These are phyloP conservation scores for Ramaria sp. DNA, from an alignment of 768 basidiomycete genomes.

Conservation along the genomic window DNA sequence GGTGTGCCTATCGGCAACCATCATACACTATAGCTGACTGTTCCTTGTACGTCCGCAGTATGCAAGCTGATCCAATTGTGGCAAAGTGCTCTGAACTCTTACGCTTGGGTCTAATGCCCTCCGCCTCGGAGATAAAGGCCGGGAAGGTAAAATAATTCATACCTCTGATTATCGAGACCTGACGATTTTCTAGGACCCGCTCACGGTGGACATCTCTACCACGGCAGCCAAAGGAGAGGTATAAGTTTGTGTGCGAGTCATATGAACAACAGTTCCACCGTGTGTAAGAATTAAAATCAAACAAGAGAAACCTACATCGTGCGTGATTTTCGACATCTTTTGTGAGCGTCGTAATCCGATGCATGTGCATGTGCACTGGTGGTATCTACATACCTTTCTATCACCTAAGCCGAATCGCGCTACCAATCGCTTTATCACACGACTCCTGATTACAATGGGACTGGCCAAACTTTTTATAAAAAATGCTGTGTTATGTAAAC, in stretches of 20 bases:
- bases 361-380: too few relatives aligned
- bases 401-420: too few relatives aligned
- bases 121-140: slow-evolving; percentile 54
- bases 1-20: slow-evolving; percentile 25
- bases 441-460: too few relatives aligned
- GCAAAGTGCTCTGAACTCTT: slow-evolving; percentile 70
- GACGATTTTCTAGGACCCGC: not conserved
- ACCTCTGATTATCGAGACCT: not conserved
- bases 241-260: not conserved
- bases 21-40: not conserved
- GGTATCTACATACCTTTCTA: too few relatives aligned
- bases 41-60: slow-evolving; percentile 27
- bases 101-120: slow-evolving; percentile 71
- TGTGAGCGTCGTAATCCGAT: too few relatives aligned
- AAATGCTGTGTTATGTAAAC: too few relatives aligned
- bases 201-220: slow-evolving; percentile 6
- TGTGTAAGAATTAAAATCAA: not conserved
- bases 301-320: too few relatives aligned
- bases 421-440: too few relatives aligned
- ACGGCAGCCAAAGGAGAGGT: not conserved
- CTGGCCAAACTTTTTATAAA: too few relatives aligned
- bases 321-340: too few relatives aligned
- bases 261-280: too few relatives aligned
- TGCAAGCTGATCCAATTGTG: slow-evolving; percentile 77
- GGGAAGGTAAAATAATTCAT: slow-evolving; percentile 46